Percentiles rank a stretch among this genome's conserved stretches.
These are phyloP conservation scores for Eucalyptus shirleyi DNA, from an alignment of 345 rosid species.

Conservation along the genomic window DNA sequence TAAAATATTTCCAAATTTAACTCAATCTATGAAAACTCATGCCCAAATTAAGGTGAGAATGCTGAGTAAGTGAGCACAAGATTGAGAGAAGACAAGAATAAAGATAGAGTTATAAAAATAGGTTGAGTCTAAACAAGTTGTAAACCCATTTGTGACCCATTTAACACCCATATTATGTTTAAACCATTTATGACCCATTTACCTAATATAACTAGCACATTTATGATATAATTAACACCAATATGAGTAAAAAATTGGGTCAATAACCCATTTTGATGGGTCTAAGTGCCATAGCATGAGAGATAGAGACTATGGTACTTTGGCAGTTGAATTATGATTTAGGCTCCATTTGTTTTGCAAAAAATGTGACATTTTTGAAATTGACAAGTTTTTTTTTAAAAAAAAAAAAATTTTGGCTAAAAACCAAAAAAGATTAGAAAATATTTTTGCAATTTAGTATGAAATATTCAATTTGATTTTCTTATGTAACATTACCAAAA, in stretches of 20 bases:
- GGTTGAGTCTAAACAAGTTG: background rate
- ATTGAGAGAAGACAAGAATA: background rate
- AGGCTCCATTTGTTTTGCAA: background rate
- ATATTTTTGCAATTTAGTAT: too few species aligned
- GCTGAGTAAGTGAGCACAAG: rapidly evolving
- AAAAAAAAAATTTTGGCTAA: background rate
- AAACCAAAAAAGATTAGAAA: background rate
- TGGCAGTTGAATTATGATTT: background rate
- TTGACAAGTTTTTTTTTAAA: too few species aligned
- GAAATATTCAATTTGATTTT: too few species aligned
- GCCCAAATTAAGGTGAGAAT: background rate
- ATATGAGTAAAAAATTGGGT: background rate
- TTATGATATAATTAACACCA: background rate
- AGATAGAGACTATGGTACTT: background rate
- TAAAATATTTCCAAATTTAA: background rate
- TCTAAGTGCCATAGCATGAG: background rate
- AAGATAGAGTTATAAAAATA: background rate
- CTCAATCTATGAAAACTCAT: background rate
- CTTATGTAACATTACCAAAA: background rate
- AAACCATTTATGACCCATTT: background rate
- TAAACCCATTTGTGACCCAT: too few species aligned
- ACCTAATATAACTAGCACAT: background rate
- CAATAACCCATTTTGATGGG: background rate
- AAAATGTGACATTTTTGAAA: background rate
- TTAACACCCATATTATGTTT: too few species aligned